These are phyloP conservation scores for Phellinidium pouzarii DNA, from an alignment of 1,284 basidiomycete genomes.

Conservation along the genomic window DNA sequence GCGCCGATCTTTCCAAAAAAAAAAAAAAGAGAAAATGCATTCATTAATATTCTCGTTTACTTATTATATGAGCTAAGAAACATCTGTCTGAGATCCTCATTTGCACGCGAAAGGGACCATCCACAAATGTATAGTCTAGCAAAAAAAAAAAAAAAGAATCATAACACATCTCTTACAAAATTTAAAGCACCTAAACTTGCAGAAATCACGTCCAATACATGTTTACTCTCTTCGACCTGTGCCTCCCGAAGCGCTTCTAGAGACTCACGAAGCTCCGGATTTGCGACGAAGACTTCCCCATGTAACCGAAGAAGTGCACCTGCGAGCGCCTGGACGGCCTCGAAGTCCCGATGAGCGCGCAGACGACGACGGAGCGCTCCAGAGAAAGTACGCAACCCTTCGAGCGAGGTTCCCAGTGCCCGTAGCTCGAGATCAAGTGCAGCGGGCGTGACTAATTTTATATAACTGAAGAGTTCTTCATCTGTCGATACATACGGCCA, in stretches of 20 bases:
- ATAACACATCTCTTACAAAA: conserved; percentile 53
- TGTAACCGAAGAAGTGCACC: conserved; percentile 83
- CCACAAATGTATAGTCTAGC: neutral
- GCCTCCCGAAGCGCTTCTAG: conserved; percentile 54
- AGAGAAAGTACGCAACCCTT: conserved; percentile 66
- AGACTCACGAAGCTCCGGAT: conserved; percentile 51
- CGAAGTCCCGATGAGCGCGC: conserved; percentile 81
- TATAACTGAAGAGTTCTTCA: conserved; percentile 78
- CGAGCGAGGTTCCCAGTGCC: conserved; percentile 55
- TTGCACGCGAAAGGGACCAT: too few relatives aligned
- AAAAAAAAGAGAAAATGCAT: too few relatives aligned
- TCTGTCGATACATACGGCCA: conserved; percentile 40
- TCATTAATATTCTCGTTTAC: too few relatives aligned
- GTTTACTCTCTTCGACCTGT: conserved; percentile 67
- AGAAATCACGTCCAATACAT: conserved; percentile 65
- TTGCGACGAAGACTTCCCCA: conserved; percentile 71
- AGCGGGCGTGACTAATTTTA: conserved; percentile 85
- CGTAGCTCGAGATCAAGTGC: conserved; percentile 89
- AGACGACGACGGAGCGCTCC: conserved; percentile 71
- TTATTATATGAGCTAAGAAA: too few relatives aligned
- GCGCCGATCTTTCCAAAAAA: too few relatives aligned
- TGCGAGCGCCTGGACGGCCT: conserved; percentile 89
- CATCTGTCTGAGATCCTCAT: too few relatives aligned
- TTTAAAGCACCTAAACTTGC: conserved; percentile 65
- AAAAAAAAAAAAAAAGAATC: neutral